These are phyloP conservation scores for Malassezia furfur DNA, from an alignment of 1,284 basidiomycete genomes.

Conservation along the genomic window DNA sequence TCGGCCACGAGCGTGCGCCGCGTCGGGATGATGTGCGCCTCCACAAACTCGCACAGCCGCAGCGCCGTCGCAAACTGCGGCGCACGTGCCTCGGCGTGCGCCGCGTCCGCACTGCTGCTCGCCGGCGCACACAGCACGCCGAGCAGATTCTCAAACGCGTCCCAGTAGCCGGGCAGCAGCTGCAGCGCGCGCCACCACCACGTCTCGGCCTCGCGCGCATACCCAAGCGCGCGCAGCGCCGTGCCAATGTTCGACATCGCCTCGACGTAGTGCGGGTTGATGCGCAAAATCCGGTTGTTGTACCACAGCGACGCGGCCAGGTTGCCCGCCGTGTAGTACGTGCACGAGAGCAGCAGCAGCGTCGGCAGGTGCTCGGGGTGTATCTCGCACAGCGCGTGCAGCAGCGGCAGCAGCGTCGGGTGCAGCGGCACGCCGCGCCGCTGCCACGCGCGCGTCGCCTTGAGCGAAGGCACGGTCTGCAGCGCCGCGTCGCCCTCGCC, in stretches of 20 bases:
- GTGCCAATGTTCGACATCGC: constrained; percentile 53
- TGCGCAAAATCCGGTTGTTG: constrained; percentile 44
- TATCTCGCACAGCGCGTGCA: constrained; percentile 38
- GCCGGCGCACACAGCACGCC: constrained; percentile 48
- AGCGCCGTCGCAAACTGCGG: constrained; percentile 49
- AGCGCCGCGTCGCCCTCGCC: constrained; percentile 6
- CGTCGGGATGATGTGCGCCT: constrained; percentile 25
- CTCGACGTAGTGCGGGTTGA: constrained; percentile 51
- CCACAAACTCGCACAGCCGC: constrained; percentile 48
- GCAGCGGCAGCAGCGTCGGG: constrained; percentile 36
- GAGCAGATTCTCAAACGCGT: constrained; percentile 51
- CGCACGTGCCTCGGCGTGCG: neutral
- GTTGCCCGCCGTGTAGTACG: constrained; percentile 39
- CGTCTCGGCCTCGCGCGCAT: constrained; percentile 49
- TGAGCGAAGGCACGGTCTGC: neutral
- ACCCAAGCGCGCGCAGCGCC: constrained; percentile 51
- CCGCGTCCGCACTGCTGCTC: neutral
- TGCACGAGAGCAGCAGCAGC: constrained; percentile 39
- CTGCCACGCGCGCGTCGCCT: neutral
- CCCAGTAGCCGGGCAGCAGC: constrained; percentile 51
- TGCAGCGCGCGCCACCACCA: constrained; percentile 53
- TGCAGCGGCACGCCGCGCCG: constrained; percentile 21
- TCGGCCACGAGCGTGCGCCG: neutral
- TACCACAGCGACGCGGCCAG: constrained; percentile 45
- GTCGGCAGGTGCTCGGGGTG: constrained; percentile 38